Conservation (phyloP, 2,329 filamentous ascomycete genomes). For the Colletotrichum sublineola region DNA sequence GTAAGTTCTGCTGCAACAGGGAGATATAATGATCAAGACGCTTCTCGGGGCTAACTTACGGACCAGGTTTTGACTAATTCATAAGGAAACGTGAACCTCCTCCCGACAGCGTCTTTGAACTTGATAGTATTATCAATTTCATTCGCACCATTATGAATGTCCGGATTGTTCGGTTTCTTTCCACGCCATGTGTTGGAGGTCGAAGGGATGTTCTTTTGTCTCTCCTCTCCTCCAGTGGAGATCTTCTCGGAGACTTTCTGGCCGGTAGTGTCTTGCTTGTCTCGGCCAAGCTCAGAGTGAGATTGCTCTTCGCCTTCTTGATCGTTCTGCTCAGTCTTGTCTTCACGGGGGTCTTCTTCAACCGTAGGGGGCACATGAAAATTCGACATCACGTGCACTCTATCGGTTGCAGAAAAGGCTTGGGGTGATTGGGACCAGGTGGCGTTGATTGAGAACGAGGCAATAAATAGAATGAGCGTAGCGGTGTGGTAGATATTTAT, state of each 20-base stretch:
- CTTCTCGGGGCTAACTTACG: constrained; percentile 44
- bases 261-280: neutral
- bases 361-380: neutral
- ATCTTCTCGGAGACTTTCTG: neutral
- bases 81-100: constrained; percentile 93
- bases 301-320: neutral
- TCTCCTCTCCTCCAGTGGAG: neutral
- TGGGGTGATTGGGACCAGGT: too few relatives aligned
- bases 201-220: neutral
- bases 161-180: neutral
- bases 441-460: too few relatives aligned
- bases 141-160: neutral
- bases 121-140: constrained; percentile 63
- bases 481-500: too few relatives aligned
- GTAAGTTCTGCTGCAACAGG: too few relatives aligned
- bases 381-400: neutral
- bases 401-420: neutral
- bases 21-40: constrained; percentile 50
- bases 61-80: constrained; percentile 84
- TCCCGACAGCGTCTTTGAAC: constrained; percentile 92
- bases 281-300: neutral
- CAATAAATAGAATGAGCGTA: too few relatives aligned
- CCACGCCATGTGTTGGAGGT: neutral
- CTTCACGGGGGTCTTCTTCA: neutral
- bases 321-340: neutral